Evolutionary conservation across 768 basidiomycete genomes (phyloP).

Genomic region (Tulasnella sp.): DNA sequence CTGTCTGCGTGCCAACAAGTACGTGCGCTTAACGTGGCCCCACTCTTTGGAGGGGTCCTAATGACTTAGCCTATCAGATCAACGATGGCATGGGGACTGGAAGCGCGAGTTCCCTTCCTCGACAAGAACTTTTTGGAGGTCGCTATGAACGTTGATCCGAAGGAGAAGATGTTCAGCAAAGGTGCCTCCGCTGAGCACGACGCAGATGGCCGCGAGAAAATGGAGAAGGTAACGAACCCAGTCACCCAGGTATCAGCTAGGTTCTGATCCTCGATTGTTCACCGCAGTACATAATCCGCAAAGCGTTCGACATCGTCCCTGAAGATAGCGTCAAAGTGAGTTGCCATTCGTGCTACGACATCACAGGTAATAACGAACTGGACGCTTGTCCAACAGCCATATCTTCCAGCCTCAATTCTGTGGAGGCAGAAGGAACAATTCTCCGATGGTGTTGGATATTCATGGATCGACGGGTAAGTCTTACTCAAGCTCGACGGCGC

Average conservation of each 20-base stretch:
- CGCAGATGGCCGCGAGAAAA: constrained; percentile 75
- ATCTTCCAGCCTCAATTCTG: constrained; percentile 85
- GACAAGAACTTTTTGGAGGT: constrained; percentile 94
- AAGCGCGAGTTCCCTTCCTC: constrained; percentile 96
- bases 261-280: not conserved
- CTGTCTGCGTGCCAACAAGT: constrained; percentile 98
- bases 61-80: constrained; percentile 42
- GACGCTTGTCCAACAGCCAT: constrained; percentile 43
- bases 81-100: constrained; percentile 99
- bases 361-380: too few relatives aligned
- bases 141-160: constrained; percentile 80
- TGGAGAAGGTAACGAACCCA: constrained; percentile 74
- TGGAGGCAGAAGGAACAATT: constrained; percentile 99
- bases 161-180: constrained; percentile 82
- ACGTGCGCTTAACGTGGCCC: constrained; percentile 21
- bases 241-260: not conserved
- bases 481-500: not conserved
- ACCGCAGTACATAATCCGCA: constrained; percentile 79
- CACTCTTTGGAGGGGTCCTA: not conserved
- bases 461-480: constrained; percentile 90
- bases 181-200: constrained; percentile 65
- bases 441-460: constrained; percentile 96
- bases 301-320: constrained; percentile 83
- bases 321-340: constrained; percentile 53
- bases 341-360: not conserved